These are phyloP conservation scores for Thelephora aurantiotincta DNA, from an alignment of 768 basidiomycete species.

Conservation along the genomic window DNA sequence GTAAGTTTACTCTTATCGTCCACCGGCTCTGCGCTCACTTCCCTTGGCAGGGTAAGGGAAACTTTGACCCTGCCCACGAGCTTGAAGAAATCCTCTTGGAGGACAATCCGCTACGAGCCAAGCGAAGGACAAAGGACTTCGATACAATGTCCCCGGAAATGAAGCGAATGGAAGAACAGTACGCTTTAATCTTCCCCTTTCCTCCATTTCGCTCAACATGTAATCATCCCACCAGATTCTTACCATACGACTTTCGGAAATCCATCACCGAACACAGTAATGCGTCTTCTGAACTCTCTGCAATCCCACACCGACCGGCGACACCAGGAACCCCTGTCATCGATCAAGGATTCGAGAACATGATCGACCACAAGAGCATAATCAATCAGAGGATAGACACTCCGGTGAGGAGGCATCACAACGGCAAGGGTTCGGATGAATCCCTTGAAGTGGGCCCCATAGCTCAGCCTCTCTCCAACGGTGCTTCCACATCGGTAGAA, in stretches of 20 bases:
- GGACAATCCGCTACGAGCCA: conserved; percentile 89
- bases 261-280: neutral
- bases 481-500: too few species aligned
- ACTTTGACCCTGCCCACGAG: conserved; percentile 96
- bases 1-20: conserved; percentile 35
- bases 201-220: neutral
- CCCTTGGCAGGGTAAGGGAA: conserved; percentile 68
- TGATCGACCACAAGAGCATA: neutral
- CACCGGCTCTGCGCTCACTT: conserved; percentile 3
- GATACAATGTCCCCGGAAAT: conserved; percentile 87
- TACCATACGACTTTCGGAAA: neutral
- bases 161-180: conserved; percentile 89
- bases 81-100: conserved; percentile 95
- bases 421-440: too few species aligned
- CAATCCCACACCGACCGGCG: neutral
- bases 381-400: too few species aligned
- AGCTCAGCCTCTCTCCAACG: too few species aligned
- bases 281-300: neutral
- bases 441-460: too few species aligned
- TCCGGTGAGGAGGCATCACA: too few species aligned
- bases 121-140: conserved; percentile 81
- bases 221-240: neutral
- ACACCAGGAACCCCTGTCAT: neutral
- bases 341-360: neutral
- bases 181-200: conserved; percentile 15